Conservation (phyloP, 352 stramenopile genomes). For the Phytopythium litorale region DNA sequence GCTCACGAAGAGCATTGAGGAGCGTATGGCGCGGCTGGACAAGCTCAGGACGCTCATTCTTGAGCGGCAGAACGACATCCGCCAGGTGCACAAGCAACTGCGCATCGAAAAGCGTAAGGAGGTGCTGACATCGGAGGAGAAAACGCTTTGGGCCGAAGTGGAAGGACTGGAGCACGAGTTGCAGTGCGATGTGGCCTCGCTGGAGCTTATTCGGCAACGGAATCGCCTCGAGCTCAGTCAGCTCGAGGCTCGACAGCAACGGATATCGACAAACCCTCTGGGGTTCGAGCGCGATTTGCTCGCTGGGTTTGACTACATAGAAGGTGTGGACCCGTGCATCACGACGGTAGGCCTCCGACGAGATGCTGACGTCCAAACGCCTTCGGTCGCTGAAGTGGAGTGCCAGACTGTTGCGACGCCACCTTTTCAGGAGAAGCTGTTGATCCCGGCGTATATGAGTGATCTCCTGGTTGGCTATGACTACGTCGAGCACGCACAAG, state of each 20-base stretch:
- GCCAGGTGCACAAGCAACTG: conserved; percentile 42
- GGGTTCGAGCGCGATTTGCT: conserved; percentile 16
- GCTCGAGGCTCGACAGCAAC: conserved; percentile 31
- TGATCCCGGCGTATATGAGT: not conserved
- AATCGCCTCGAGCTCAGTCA: conserved; percentile 42
- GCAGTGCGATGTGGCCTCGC: conserved; percentile 26
- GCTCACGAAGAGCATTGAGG: conserved; percentile 63
- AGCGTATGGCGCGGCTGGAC: conserved; percentile 43
- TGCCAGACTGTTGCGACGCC: not conserved
- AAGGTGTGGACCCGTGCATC: conserved; percentile 8
- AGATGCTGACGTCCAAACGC: conserved; percentile 5
- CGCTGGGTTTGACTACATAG: conserved; percentile 32
- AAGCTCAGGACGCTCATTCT: conserved; percentile 39
- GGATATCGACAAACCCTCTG: not conserved
- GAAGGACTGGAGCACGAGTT: conserved; percentile 39
- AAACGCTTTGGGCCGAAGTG: conserved; percentile 40
- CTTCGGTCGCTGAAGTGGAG: not conserved
- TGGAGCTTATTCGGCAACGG: conserved; percentile 38
- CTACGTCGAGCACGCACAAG: not conserved
- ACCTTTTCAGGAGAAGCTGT: not conserved
- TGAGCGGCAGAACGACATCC: conserved; percentile 36
- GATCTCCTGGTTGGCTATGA: not conserved
- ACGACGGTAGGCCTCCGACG: not conserved
- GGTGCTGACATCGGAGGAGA: conserved; percentile 36
- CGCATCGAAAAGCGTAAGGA: conserved; percentile 48